Conservation (phyloP, 1,284 basidiomycete genomes). For the Melampsora abietis-canadensis region DNA sequence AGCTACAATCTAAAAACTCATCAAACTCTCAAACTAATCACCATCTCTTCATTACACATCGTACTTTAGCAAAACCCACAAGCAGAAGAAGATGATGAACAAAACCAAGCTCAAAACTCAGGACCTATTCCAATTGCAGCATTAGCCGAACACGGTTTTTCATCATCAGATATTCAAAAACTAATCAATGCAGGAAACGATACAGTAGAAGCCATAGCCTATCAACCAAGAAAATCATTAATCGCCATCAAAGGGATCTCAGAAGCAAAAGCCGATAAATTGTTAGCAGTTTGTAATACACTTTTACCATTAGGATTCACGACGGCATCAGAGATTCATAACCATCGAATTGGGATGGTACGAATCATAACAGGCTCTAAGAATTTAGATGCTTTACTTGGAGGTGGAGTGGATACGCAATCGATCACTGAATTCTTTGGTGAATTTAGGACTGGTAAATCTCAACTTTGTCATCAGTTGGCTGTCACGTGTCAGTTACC, state of each 20-base stretch:
- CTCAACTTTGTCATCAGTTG: slow-evolving; percentile 94
- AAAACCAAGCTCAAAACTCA: background rate
- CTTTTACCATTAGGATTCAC: slow-evolving; percentile 97
- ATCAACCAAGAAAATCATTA: slow-evolving; percentile 91
- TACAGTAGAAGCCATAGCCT: slow-evolving; percentile 93
- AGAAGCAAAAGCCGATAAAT: slow-evolving; percentile 96
- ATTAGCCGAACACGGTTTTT: slow-evolving; percentile 75
- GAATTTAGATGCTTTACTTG: slow-evolving; percentile 89
- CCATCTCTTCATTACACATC: background rate
- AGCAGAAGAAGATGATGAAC: slow-evolving; percentile 30
- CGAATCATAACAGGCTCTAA: slow-evolving; percentile 96
- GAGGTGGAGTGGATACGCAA: slow-evolving; percentile 97
- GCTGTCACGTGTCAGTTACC: slow-evolving; percentile 96
- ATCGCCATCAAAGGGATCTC: slow-evolving; percentile 94
- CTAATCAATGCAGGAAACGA: slow-evolving; percentile 87
- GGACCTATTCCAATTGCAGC: slow-evolving; percentile 34
- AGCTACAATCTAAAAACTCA: background rate
- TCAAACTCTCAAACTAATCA: background rate
- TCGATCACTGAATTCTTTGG: slow-evolving; percentile 98
- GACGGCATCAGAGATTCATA: slow-evolving; percentile 95
- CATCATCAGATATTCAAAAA: slow-evolving; percentile 89
- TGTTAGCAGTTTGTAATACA: slow-evolving; percentile 80
- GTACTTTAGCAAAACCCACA: slow-evolving; percentile 18
- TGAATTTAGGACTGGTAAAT: slow-evolving; percentile 97
- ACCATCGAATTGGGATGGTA: slow-evolving; percentile 89